These are phyloP conservation scores for Macrotyloma uniflorum DNA, from an alignment of 306 rosid species.

Conservation along the genomic window DNA sequence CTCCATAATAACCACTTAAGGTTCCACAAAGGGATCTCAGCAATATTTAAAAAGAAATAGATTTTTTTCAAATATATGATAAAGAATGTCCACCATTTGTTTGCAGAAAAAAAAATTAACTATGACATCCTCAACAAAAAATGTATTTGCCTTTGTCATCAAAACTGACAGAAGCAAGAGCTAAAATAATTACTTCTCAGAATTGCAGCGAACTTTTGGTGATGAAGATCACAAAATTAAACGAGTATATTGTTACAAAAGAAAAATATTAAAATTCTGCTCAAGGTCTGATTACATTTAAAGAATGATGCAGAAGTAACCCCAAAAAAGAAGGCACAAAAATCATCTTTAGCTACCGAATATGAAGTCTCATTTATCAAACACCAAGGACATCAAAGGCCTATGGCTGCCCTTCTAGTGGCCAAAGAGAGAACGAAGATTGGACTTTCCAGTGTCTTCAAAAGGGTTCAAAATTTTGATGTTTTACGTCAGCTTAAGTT, in stretches of 20 bases:
- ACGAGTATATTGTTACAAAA: neutral
- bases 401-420: neutral
- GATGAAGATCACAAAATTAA: neutral
- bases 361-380: slow-evolving; percentile 6
- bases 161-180: slow-evolving; percentile 1
- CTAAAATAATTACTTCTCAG: neutral
- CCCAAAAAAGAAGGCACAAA: neutral
- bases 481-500: neutral
- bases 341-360: neutral
- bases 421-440: neutral
- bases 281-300: neutral
- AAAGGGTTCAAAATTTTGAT: neutral
- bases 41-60: neutral
- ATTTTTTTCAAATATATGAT: neutral
- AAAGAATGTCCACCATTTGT: neutral
- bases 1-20: neutral
- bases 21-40: neutral
- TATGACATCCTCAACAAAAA: neutral
- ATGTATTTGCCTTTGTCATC: neutral
- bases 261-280: neutral
- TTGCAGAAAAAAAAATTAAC: neutral
- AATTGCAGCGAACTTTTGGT: slow-evolving; percentile 7
- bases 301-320: neutral
- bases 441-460: neutral
- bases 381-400: neutral